Base-by-base conservation (phyloP, 768 basidiomycete genomes). In the Tephrocybe sp. region DNA sequence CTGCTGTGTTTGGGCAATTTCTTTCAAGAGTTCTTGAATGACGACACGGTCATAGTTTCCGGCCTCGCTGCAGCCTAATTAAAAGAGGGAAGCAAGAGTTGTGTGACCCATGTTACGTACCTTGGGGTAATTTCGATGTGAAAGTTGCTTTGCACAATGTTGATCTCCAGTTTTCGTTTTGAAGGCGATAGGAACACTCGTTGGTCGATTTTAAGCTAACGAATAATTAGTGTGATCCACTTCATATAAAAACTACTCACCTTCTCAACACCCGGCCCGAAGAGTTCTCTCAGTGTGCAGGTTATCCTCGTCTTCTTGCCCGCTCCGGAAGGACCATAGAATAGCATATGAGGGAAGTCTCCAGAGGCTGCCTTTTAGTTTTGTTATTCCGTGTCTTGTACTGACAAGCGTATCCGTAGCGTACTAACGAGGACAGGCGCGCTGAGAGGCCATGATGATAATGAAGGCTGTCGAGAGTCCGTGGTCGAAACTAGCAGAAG, bases 1-100 rank as follows among this genome's bases (percentile, higher is more conserved):
- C 66, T 98, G 96, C 66, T 99, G 96, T 2, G 95, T 99, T 68
- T 98, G 95, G 1, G 96, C 96, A 60, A 99, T 98, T 70, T 98
- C 96, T 68, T 98, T 99, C 51, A 99, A 70, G 39, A 99, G 80
- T 62, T 99, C 96, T 63, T 98, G 96, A 45, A 99, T 93, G 43
- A 99, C 93, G 1, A 94, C 80, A 55, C 96, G 78, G 66, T 99
- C 96, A 62, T 89, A 97, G 62, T 86, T 96, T 11, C 96, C 96
- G 0, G 94, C 94, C 72, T 99, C 96, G 58, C 96, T 98, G 65
- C 9, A 51, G 17, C 4, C 7, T 36, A 42, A n/a, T 38, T 45
- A 20, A 17, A 33, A 34, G 30, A 23, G 36, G 30, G 21, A 44
- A 43, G 34, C 30, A 38, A 46, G 24, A 30, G 10, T 45, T 8